Conservation (phyloP, 805 yeast species). For the Metschnikowia proteae region DNA sequence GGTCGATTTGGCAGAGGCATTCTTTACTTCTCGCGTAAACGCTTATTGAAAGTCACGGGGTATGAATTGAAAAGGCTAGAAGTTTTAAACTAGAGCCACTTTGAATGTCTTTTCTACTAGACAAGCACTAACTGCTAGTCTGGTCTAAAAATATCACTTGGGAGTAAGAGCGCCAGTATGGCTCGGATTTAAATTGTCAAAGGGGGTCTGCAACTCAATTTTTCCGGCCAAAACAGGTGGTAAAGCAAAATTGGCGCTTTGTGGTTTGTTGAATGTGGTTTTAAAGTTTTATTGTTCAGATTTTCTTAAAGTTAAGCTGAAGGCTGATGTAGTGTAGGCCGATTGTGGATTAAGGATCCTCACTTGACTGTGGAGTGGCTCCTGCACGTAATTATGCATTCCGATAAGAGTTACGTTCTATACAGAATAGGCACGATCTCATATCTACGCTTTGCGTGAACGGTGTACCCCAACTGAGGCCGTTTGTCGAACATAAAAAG, state of each 20-base stretch:
- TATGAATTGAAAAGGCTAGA: too few relatives aligned
- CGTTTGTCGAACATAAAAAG: neutral
- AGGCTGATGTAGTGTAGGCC: neutral
- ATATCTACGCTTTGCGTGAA: neutral
- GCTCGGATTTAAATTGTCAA: neutral
- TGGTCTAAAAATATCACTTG: neutral
- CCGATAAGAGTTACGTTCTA: slow-evolving; percentile 2
- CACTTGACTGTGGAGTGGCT: slow-evolving; percentile 5
- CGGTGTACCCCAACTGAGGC: neutral
- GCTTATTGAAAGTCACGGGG: neutral
- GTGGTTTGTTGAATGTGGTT: too few relatives aligned
- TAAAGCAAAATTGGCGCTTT: neutral
- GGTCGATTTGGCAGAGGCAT: slow-evolving; percentile 4
- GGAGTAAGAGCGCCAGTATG: neutral
- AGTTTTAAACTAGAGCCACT: too few relatives aligned
- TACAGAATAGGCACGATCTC: neutral
- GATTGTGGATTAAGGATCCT: slow-evolving; percentile 2
- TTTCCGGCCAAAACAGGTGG: neutral
- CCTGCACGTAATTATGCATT: slow-evolving; percentile 5
- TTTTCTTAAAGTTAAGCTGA: neutral
- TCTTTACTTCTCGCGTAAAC: neutral
- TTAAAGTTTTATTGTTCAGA: too few relatives aligned
- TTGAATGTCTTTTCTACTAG: too few relatives aligned
- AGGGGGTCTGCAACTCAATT: neutral
- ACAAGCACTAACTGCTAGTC: too few relatives aligned